Conservation (phyloP, 2,329 filamentous ascomycete genomes). For the Neurospora crassa region DNA sequence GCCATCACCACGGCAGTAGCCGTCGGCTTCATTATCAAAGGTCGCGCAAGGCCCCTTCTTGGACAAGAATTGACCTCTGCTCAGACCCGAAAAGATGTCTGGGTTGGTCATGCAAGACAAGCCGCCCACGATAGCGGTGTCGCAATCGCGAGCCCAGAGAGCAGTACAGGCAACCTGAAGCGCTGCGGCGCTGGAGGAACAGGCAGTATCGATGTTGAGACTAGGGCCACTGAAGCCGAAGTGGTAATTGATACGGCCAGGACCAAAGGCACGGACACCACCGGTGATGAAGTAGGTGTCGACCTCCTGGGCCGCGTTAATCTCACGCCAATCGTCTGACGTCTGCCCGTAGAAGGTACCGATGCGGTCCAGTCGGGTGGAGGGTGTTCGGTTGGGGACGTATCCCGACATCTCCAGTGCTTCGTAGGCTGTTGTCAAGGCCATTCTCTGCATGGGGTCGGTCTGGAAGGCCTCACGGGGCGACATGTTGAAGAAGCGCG, state of each 20-base stretch:
- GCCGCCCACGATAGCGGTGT: conserved; percentile 72
- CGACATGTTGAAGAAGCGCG: conserved; percentile 83
- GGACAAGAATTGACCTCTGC: conserved; percentile 68
- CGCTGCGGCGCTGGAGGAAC: conserved; percentile 63
- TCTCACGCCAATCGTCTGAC: conserved; percentile 68
- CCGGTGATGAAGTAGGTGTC: conserved; percentile 45
- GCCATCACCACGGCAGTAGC: conserved; percentile 72
- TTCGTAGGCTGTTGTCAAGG: conserved; percentile 68
- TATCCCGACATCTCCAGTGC: conserved; percentile 75
- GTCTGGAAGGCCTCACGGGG: conserved; percentile 71
- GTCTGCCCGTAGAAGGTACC: conserved; percentile 69
- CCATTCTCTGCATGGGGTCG: conserved; percentile 72
- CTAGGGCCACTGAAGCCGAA: conserved; percentile 69
- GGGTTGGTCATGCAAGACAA: conserved; percentile 72
- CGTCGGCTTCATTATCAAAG: conserved; percentile 71
- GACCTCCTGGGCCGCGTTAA: conserved; percentile 62
- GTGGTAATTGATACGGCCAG: conserved; percentile 62
- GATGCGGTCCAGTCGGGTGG: conserved; percentile 52
- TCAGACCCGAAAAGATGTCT: conserved; percentile 68
- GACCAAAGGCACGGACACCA: conserved; percentile 31
- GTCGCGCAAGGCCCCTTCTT: conserved; percentile 70
- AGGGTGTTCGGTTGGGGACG: conserved; percentile 63
- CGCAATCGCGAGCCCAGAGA: conserved; percentile 65
- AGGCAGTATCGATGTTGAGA: conserved; percentile 68
- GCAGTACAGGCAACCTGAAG: conserved; percentile 65